Conservation (phyloP, 305 asterid genomes). For the Striga hermonthica region DNA sequence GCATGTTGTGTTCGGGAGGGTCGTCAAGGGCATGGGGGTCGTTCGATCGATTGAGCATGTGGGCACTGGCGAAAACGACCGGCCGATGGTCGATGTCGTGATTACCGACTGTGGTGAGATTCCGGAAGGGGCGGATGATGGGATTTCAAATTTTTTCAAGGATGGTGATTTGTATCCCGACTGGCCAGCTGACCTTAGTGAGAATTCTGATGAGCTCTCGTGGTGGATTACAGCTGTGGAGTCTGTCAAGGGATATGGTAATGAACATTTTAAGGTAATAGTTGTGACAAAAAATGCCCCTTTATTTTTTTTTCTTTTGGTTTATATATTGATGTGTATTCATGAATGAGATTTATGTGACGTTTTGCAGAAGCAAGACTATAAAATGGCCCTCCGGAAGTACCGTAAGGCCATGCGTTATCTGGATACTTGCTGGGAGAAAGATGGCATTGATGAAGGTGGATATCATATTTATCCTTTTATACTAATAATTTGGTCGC, state of each 20-base stretch:
- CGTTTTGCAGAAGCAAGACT: constrained; percentile 82
- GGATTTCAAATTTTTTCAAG: constrained; percentile 61
- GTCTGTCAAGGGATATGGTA: constrained; percentile 69
- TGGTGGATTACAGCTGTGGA: constrained; percentile 89
- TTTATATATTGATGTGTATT: background rate
- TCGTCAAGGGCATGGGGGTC: constrained; percentile 92
- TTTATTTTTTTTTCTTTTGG: background rate
- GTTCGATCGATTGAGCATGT: constrained; percentile 85
- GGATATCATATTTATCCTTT: constrained; percentile 10
- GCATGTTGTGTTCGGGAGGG: constrained; percentile 89
- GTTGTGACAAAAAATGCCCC: background rate
- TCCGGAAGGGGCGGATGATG: constrained; percentile 81
- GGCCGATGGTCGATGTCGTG: constrained; percentile 57
- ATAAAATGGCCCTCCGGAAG: constrained; percentile 90
- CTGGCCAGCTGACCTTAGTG: constrained; percentile 88
- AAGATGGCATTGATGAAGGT: constrained; percentile 95
- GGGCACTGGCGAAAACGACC: constrained; percentile 61
- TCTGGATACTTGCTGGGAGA: constrained; percentile 93
- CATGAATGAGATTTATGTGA: constrained; percentile 18
- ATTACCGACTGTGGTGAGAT: constrained; percentile 88
- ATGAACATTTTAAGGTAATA: constrained; percentile 77
- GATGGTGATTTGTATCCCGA: constrained; percentile 89
- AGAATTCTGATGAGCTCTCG: constrained; percentile 60
- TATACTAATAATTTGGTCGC: background rate
- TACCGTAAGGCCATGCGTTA: constrained; percentile 91